Evolutionary conservation across 805 yeast species (phyloP).

Genomic region (Wickerhamiella nectarea): DNA sequence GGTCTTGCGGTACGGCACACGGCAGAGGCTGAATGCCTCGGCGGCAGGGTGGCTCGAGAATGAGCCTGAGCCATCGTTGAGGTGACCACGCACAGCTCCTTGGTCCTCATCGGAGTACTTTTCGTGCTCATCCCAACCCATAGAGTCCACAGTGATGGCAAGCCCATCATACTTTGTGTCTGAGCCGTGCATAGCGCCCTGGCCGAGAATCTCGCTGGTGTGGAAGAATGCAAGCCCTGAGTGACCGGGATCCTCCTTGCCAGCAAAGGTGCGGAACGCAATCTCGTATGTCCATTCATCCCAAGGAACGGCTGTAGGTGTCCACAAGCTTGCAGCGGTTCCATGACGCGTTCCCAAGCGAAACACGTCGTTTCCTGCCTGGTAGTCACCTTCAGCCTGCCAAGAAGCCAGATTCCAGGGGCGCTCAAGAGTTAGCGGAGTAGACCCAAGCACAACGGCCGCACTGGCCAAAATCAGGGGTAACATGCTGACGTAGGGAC

Average conservation of each 20-base stretch:
- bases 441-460: slow-evolving; percentile 5
- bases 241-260: slow-evolving; percentile 22
- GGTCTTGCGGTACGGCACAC: slow-evolving; percentile 26
- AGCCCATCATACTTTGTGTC: slow-evolving; percentile 30
- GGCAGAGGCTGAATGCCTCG: slow-evolving; percentile 28
- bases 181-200: slow-evolving; percentile 29
- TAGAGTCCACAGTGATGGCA: slow-evolving; percentile 28
- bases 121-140: slow-evolving; percentile 18
- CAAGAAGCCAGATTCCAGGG: slow-evolving; percentile 13
- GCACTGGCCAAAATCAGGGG: neutral
- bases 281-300: slow-evolving; percentile 27
- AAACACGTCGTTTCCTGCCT: slow-evolving; percentile 11
- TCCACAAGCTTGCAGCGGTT: slow-evolving; percentile 26
- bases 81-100: slow-evolving; percentile 28
- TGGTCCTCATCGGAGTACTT: slow-evolving; percentile 15
- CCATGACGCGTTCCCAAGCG: slow-evolving; percentile 13
- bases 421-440: slow-evolving; percentile 9
- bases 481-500: slow-evolving; percentile 1
- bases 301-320: slow-evolving; percentile 19
- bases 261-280: slow-evolving; percentile 21
- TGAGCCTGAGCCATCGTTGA: slow-evolving; percentile 27
- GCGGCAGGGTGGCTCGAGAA: slow-evolving; percentile 20
- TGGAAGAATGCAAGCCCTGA: slow-evolving; percentile 30
- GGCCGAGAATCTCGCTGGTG: slow-evolving; percentile 18
- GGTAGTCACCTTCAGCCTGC: slow-evolving; percentile 14